A percentile compares a stretch with the other conserved stretches of the same genome.
phyloP scores from a whole-genome alignment of 2,329 filamentous ascomycete genomes.

The Lasiodiplodia theobromae region DNA sequence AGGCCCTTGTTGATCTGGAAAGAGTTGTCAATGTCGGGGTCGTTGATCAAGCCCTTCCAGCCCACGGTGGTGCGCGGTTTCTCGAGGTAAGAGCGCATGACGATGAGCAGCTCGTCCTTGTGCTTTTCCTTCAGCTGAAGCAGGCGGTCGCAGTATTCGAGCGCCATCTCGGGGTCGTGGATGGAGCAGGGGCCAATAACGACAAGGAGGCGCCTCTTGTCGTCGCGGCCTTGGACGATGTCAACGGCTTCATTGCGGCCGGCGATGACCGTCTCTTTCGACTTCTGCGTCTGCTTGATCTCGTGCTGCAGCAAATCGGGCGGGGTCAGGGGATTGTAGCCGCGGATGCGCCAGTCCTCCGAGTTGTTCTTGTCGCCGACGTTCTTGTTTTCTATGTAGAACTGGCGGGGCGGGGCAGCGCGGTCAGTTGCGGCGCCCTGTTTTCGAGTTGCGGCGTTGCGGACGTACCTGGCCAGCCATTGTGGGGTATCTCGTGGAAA shows the following conservation, averaged over 20 bases:
- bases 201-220: constrained; percentile 69
- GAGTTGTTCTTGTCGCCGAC: constrained; percentile 58
- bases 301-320: constrained; percentile 96
- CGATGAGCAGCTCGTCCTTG: constrained; percentile 86
- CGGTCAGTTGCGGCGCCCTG: constrained; percentile 2
- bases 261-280: constrained; percentile 63
- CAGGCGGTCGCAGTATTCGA: constrained; percentile 90
- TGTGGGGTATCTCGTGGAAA: constrained; percentile 1
- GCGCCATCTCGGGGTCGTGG: constrained; percentile 88
- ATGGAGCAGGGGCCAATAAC: constrained; percentile 97
- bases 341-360: constrained; percentile 67
- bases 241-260: constrained; percentile 67
- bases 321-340: constrained; percentile 91
- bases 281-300: constrained; percentile 66
- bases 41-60: constrained; percentile 99
- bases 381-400: constrained; percentile 58
- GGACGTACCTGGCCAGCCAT: constrained; percentile 26
- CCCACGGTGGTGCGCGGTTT: constrained; percentile 97
- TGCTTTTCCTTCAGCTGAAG: constrained; percentile 85
- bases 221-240: constrained; percentile 66
- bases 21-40: constrained; percentile 96
- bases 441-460: not conserved
- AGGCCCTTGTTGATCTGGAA: constrained; percentile 99
- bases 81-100: constrained; percentile 98
- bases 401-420: constrained; percentile 41